Conservation (phyloP, 306 rosid species). For the Sphenostylis stenocarpa region DNA sequence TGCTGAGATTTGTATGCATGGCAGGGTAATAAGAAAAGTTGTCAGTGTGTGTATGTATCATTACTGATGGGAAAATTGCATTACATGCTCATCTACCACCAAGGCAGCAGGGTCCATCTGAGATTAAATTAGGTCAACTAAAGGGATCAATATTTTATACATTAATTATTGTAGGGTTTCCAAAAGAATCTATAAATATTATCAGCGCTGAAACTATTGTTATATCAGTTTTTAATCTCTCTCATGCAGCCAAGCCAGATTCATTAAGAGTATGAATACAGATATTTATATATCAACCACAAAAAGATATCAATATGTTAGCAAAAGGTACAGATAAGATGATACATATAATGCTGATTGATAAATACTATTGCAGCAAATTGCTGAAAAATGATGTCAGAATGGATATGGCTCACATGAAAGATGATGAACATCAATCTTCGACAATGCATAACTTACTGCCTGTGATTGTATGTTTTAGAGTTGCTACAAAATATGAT, state of each 20-base stretch:
- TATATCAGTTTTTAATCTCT: constrained; percentile 37
- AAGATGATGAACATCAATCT: not conserved
- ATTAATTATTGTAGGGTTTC: constrained; percentile 34
- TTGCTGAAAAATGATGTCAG: not conserved
- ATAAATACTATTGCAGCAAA: not conserved
- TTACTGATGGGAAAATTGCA: constrained; percentile 29
- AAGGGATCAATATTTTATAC: constrained; percentile 15
- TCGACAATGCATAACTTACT: not conserved
- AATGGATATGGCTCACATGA: not conserved
- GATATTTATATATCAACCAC: not conserved
- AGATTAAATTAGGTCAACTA: constrained; percentile 38
- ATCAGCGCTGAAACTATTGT: constrained; percentile 38
- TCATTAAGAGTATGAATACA: not conserved
- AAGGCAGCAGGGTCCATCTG: constrained; percentile 36
- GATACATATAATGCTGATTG: not conserved
- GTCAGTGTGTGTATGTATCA: not conserved
- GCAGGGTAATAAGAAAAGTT: constrained; percentile 1
- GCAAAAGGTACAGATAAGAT: not conserved
- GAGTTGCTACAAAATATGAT: not conserved
- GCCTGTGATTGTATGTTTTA: not conserved
- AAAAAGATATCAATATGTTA: not conserved
- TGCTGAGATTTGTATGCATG: constrained; percentile 13
- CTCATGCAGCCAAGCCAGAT: constrained; percentile 18
- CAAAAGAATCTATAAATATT: constrained; percentile 19
- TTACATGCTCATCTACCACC: constrained; percentile 26